These are phyloP conservation scores for Ceratocystis cubensis DNA, from an alignment of 2,329 filamentous ascomycete species.

Conservation along the genomic window DNA sequence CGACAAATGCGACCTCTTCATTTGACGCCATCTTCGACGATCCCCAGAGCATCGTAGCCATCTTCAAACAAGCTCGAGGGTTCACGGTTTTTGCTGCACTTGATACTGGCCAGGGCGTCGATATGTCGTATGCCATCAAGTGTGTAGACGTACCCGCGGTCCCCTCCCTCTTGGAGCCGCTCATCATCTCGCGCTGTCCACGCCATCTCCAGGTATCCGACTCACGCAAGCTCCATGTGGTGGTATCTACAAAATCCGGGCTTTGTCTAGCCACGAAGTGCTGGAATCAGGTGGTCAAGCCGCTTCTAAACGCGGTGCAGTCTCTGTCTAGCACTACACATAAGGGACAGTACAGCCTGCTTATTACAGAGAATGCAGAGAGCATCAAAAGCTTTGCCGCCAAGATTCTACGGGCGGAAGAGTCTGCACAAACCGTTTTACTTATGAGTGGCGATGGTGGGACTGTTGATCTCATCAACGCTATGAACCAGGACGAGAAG, in stretches of 20 bases:
- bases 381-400: constrained; percentile 53
- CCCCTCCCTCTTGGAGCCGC: constrained; percentile 26
- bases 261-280: constrained; percentile 37
- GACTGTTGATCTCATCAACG: constrained; percentile 69
- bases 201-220: constrained; percentile 21
- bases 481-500: constrained; percentile 23
- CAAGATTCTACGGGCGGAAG: constrained; percentile 26
- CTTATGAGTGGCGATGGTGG: constrained; percentile 83
- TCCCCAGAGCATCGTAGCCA: background rate
- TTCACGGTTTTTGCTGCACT: constrained; percentile 9
- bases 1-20: background rate
- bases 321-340: constrained; percentile 18
- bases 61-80: constrained; percentile 1
- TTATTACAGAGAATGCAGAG: constrained; percentile 50
- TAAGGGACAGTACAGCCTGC: constrained; percentile 35
- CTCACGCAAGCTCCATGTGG: constrained; percentile 39
- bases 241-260: constrained; percentile 58
- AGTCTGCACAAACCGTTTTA: constrained; percentile 46
- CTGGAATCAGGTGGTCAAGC: constrained; percentile 14
- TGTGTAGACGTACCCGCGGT: constrained; percentile 23
- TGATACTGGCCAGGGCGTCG: constrained; percentile 20
- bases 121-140: constrained; percentile 16
- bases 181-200: constrained; percentile 14
- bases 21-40: constrained; percentile 5
- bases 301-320: constrained; percentile 14